Base-by-base conservation (phyloP, 2,329 filamentous ascomycete genomes). In the Xylariaceae sp. region DNA sequence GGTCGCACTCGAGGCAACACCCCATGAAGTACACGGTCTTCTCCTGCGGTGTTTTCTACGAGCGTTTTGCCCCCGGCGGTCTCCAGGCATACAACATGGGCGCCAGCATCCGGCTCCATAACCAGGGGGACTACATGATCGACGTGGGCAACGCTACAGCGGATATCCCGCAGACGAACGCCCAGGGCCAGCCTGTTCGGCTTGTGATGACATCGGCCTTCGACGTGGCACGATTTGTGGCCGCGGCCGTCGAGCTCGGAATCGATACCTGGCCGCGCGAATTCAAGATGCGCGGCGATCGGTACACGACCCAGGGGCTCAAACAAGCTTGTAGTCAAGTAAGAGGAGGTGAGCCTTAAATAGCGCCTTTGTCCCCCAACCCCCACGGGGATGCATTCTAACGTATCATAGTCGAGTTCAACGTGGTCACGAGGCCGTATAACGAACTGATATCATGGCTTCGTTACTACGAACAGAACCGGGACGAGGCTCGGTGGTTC, bases 21-120 rank as follows among this genome's bases (percentile, higher is more conserved):
- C 73, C 77, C 44, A 89, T 92, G 75, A 79, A 81, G 42, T 89
- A 82, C 58, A 91, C 89, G 0, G 78, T 86, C 21, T 91, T 92
- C 71, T 83, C 86, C 0, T 92, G 89, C 64, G 89, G 89, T 19
- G 73, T 91, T 26, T 85, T 92, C 61, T 92, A 91, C 77, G 89
- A 92, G 68, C 79, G 88, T 0, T 91, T 92, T 65, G 84, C 84
- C 19, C 86, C 85, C 0, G 84, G 83, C 2, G 89, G 89, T 0
- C 79, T 92, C 56, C 77, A 78, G 12, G 75, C 78, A 18, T 79
- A 84, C 51, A 76, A 79, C 32, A 85, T 91, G 45, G 88, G 88
- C 0, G 65, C 67, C 23, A 78, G 79, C n/a, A 80, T 79, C 42
- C 79, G 81, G 18, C 74, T 85, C 20, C 74, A 76, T 7, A 75